Percentiles rank a stretch among this genome's conserved stretches.
These are phyloP conservation scores for Neocucurbitaria cava DNA, from an alignment of 2,329 filamentous ascomycete species.

Conservation along the genomic window DNA sequence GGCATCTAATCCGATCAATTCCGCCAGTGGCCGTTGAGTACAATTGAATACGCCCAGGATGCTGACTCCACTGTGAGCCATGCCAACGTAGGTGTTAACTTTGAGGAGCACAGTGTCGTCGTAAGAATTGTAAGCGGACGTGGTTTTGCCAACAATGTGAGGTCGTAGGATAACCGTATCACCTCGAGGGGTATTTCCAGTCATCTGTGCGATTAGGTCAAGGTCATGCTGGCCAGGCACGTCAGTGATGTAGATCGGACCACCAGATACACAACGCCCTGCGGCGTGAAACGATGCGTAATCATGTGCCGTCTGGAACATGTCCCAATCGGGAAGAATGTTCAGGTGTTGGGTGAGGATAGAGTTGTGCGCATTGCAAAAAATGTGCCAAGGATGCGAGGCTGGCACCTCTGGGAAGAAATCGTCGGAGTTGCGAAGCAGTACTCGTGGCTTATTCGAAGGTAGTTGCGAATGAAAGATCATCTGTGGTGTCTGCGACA, in stretches of 20 bases:
- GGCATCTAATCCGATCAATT: conserved; percentile 72
- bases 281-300: conserved; percentile 89
- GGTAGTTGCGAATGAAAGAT: conserved; percentile 85
- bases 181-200: conserved; percentile 72
- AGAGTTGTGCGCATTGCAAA: conserved; percentile 89
- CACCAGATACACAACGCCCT: conserved; percentile 86
- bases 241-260: conserved; percentile 94
- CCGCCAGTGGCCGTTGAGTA: conserved; percentile 65
- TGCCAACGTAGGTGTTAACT: conserved; percentile 78
- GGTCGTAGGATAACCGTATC: conserved; percentile 84
- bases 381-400: conserved; percentile 94
- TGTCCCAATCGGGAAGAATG: conserved; percentile 82
- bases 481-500: conserved; percentile 88
- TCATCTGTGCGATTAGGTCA: conserved; percentile 79
- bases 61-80: conserved; percentile 70
- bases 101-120: conserved; percentile 77
- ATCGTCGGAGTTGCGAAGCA: conserved; percentile 87
- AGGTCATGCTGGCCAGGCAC: conserved; percentile 81
- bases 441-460: conserved; percentile 73
- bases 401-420: conserved; percentile 85
- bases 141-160: conserved; percentile 73
- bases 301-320: conserved; percentile 72
- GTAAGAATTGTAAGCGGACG: conserved; percentile 77
- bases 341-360: conserved; percentile 86
- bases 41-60: conserved; percentile 89